phyloP scores from a whole-genome alignment of 805 yeast genomes.

The Kurtzmaniella fragi region DNA sequence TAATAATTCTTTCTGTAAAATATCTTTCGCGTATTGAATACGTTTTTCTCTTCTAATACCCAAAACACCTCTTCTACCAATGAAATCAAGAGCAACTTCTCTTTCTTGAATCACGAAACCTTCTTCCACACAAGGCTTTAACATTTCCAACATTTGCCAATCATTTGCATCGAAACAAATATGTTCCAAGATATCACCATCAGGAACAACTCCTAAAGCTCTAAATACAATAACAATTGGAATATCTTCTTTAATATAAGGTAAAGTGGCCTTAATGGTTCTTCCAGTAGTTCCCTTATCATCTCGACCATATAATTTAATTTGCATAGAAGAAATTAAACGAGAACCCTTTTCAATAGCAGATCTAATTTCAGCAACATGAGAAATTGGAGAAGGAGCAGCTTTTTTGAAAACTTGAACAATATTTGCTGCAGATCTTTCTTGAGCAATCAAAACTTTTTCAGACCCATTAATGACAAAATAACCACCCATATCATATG shows the following conservation, averaged over 20 bases:
- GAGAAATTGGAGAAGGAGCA: conserved; percentile 94
- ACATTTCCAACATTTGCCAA: conserved; percentile 99
- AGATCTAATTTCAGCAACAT: conserved; percentile 92
- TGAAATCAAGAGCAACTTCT: conserved; percentile 95
- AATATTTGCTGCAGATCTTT: conserved; percentile 96
- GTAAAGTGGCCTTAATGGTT: conserved; percentile 92
- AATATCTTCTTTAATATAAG: conserved; percentile 93
- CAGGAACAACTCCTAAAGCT: conserved; percentile 97
- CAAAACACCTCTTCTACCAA: conserved; percentile 95
- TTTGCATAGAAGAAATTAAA: conserved; percentile 88
- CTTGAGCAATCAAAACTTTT: conserved; percentile 97
- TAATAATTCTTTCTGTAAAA: conserved; percentile 88
- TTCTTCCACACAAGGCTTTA: conserved; percentile 98
- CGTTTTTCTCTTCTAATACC: conserved; percentile 98
- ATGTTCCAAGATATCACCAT: conserved; percentile 97
- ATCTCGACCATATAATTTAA: conserved; percentile 82
- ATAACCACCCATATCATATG: conserved; percentile 99
- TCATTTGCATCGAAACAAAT: conserved; percentile 96
- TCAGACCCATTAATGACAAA: conserved; percentile 98
- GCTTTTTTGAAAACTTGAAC: conserved; percentile 98
- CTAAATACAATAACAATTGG: conserved; percentile 96
- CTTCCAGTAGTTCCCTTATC: conserved; percentile 64
- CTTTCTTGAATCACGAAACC: conserved; percentile 97
- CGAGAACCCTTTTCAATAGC: conserved; percentile 98
- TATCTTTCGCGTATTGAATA: conserved; percentile 96